These are phyloP conservation scores for Penicillium janthinellum DNA, from an alignment of 2,329 filamentous ascomycete species.

Conservation along the genomic window DNA sequence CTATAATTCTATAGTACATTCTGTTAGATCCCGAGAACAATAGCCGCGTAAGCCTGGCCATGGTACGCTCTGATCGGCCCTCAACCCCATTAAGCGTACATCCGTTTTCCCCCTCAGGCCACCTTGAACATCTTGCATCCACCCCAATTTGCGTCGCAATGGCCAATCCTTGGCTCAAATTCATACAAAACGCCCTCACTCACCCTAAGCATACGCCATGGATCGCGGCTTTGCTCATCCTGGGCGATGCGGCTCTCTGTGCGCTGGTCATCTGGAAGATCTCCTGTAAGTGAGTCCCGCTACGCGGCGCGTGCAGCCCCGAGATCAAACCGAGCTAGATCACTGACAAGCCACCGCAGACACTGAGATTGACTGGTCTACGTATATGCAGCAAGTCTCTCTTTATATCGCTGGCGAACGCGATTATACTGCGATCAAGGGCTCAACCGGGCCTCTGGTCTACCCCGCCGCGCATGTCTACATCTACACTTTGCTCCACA, in stretches of 20 bases:
- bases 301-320: slow-evolving; percentile 2
- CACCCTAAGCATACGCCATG: slow-evolving; percentile 61
- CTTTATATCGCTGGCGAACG: slow-evolving; percentile 81
- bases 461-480: slow-evolving; percentile 95
- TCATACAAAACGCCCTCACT: slow-evolving; percentile 47
- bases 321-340: slow-evolving; percentile 18
- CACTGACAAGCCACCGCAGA: slow-evolving; percentile 54
- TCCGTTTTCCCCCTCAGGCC: slow-evolving; percentile 21
- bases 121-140: slow-evolving; percentile 21
- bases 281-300: slow-evolving; percentile 64
- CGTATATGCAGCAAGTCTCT: slow-evolving; percentile 92
- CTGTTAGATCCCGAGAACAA: not conserved
- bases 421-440: slow-evolving; percentile 82
- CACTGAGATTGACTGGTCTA: slow-evolving; percentile 96
- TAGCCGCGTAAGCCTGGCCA: not conserved
- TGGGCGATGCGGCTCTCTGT: slow-evolving; percentile 72
- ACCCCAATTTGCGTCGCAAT: slow-evolving; percentile 28
- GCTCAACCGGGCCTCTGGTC: slow-evolving; percentile 88
- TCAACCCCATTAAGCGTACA: not conserved
- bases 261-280: slow-evolving; percentile 75
- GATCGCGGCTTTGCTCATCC: slow-evolving; percentile 67
- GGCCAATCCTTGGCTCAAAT: slow-evolving; percentile 31
- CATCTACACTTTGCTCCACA: slow-evolving; percentile 79
- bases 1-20: not conserved
- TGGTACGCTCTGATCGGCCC: not conserved